phyloP scores from a whole-genome alignment of 345 rosid genomes.

The Dipteronia dyeriana region DNA sequence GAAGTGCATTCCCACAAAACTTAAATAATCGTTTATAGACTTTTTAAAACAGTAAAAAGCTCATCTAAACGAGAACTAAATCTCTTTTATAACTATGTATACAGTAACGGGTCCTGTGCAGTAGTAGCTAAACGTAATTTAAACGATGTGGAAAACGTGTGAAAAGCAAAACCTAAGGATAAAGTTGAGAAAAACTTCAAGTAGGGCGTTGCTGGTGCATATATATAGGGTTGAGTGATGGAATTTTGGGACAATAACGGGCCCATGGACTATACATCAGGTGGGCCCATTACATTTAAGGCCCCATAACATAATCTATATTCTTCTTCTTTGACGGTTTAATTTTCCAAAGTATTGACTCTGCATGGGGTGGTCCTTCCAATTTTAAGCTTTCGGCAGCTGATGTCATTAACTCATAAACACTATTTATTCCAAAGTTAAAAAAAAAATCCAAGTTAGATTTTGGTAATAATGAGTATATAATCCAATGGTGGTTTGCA shows the following conservation, averaged over 20 bases:
- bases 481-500: slow-evolving; percentile 25
- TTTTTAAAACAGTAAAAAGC: too few relatives aligned
- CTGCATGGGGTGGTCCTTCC: slow-evolving; percentile 14
- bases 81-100: too few relatives aligned
- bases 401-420: not conserved
- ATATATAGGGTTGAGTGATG: not conserved
- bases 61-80: too few relatives aligned
- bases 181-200: not conserved
- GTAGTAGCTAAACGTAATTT: too few relatives aligned
- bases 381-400: slow-evolving; percentile 13
- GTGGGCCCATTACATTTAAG: slow-evolving; percentile 4
- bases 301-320: not conserved
- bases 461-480: slow-evolving; percentile 27
- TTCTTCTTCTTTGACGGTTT: not conserved
- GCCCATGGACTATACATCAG: not conserved
- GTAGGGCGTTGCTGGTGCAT: slow-evolving; percentile 28
- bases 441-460: not conserved
- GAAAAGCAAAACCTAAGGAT: not conserved
- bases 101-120: too few relatives aligned
- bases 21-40: too few relatives aligned
- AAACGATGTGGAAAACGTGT: not conserved
- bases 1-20: too few relatives aligned
- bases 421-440: not conserved
- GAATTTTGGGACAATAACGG: not conserved
- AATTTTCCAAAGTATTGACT: not conserved